Conservation (phyloP, 192 early-diverging fungal species). For the Backusella circina region DNA sequence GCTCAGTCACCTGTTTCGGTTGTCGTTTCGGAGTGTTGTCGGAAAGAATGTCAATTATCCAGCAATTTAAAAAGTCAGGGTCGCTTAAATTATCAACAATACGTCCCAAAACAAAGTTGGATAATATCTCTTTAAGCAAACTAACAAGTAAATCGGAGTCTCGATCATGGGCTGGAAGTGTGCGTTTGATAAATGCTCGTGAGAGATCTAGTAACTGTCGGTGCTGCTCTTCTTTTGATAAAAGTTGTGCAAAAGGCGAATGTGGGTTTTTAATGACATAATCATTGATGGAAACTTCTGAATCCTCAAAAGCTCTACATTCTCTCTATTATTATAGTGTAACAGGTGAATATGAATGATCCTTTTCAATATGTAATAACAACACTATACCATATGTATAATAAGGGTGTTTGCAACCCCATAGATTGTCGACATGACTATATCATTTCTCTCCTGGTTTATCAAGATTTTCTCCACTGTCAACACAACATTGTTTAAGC, state of each 20-base stretch:
- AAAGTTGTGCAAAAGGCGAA: slow-evolving; percentile 40
- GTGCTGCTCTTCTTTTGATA: slow-evolving; percentile 34
- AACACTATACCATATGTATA: slow-evolving; percentile 45
- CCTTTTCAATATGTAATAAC: neutral
- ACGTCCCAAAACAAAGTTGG: slow-evolving; percentile 42
- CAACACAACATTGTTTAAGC: slow-evolving; percentile 16
- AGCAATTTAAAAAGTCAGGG: slow-evolving; percentile 49
- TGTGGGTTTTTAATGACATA: slow-evolving; percentile 40
- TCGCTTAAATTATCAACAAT: slow-evolving; percentile 44
- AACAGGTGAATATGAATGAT: neutral
- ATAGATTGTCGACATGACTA: slow-evolving; percentile 42
- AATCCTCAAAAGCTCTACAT: slow-evolving; percentile 37
- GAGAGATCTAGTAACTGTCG: slow-evolving; percentile 38
- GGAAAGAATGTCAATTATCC: slow-evolving; percentile 47
- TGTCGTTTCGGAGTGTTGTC: slow-evolving; percentile 10
- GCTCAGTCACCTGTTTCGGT: neutral
- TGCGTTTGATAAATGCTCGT: slow-evolving; percentile 31
- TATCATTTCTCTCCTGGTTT: slow-evolving; percentile 34
- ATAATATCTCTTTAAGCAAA: slow-evolving; percentile 48
- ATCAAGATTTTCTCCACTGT: slow-evolving; percentile 22
- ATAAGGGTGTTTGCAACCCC: slow-evolving; percentile 52
- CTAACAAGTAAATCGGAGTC: slow-evolving; percentile 35
- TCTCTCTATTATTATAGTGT: slow-evolving; percentile 19
- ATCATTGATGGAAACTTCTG: slow-evolving; percentile 31
- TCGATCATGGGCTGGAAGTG: slow-evolving; percentile 40